Evolutionary conservation across 139 green algal species (phyloP), one percentile per base, ranked within the genome.

Genomic region (Yamagishiella unicocca): DNA sequence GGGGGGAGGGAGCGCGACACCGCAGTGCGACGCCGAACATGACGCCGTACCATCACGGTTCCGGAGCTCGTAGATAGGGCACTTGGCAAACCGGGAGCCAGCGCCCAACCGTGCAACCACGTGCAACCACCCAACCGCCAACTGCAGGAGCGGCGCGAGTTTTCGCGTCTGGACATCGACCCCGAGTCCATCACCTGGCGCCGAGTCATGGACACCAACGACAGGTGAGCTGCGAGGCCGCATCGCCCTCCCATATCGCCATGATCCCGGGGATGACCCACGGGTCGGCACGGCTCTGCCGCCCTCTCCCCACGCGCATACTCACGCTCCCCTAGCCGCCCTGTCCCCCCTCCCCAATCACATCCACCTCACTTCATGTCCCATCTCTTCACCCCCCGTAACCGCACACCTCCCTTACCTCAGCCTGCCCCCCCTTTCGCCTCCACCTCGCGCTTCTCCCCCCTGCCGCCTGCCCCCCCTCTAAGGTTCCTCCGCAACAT

Each of bases 201-300:
- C n/a, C 94, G 98, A 1, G 98, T 99, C 58, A 80, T 99, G 85
- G 98, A 99, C 92, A 96, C 94, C 85, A 99, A 99, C 83, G 98
- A 99, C 93, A 93, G 98, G 87, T 98, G 62, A 0, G 86, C 24
- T 29, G 6, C 22, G 50, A 17, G 12, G 50, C 50, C 12, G n/a
- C n/a, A n/a, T n/a, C n/a, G n/a, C n/a, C n/a, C n/a, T n/a, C n/a
- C n/a, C n/a, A n/a, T n/a, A n/a, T n/a, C n/a, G n/a, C n/a, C n/a
- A n/a, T n/a, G n/a, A n/a, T n/a, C n/a, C n/a, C n/a, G n/a, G n/a
- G n/a, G n/a, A n/a, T n/a, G n/a, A n/a, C n/a, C n/a, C n/a, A n/a
- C n/a, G n/a, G n/a, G n/a, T n/a, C n/a, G n/a, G n/a, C n/a, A n/a
- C n/a, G n/a, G n/a, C n/a, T n/a, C n/a, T n/a, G n/a, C n/a, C n/a